Base-by-base conservation (phyloP, 2,329 filamentous ascomycete species). In the Colletotrichum musicola region DNA sequence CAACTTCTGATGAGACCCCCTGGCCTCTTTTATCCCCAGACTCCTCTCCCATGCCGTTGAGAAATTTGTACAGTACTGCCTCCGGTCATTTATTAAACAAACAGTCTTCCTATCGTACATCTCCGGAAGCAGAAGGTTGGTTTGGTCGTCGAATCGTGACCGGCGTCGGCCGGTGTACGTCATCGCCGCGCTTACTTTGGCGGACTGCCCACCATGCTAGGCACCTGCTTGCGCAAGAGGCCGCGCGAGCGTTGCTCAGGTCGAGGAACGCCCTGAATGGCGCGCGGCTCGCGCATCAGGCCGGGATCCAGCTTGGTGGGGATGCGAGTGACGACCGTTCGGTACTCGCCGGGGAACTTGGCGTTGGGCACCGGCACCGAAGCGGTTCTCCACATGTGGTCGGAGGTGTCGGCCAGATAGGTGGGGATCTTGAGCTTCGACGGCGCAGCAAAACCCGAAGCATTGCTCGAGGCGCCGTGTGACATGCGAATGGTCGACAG, bases 231-330 rank as follows among this genome's bases (percentile, higher is more conserved):
- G 71, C 87, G 79, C 61, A 86, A 74, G 56, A 89, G 78, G 30
- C 85, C 84, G 46, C 82, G 82, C 7, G 80, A 80, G n/a, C 83
- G 82, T 64, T 84, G 83, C 67, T 88, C 86, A 18, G 86, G 84
- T 40, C 88, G 82, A 25, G 94, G 94, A n/a, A 94, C 90, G 42
- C 95, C 95, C 78, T 97, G 94, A 46, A 97, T 95, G 71, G 93
- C 90, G 66, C 95, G 88, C 35, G 95, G 95, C 80, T 98, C 95
- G 78, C 94, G 93, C 94, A 98, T 97, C 54, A 98, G 84, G 14
- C 90, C 88, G 4, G 91, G 88, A 75, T 99, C 96, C 10, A 99
- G 86, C 75, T 93, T 95, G 7, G 93, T 90, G 5, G 96, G 96
- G 44, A 93, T 90, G 72, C 89, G 82, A 13, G 89, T 89, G 62